phyloP scores from a whole-genome alignment of 345 rosid species.

The Iberis pinnata region DNA sequence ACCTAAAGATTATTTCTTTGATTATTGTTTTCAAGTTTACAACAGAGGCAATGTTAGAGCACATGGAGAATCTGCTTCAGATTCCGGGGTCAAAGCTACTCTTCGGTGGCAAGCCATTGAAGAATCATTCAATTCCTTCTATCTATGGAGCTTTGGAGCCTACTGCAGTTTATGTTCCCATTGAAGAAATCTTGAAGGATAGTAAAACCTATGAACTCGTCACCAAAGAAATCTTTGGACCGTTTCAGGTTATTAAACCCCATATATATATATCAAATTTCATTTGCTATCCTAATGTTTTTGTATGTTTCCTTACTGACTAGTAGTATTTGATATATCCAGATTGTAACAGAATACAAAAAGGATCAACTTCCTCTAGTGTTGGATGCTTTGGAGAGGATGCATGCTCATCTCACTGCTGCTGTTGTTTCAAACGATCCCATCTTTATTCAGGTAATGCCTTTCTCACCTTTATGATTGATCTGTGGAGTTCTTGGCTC shows the following conservation, averaged over 20 bases:
- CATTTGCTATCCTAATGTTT: background rate
- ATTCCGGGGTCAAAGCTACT: constrained; percentile 81
- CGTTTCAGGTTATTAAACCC: constrained; percentile 70
- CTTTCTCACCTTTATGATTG: constrained; percentile 7
- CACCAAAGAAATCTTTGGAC: constrained; percentile 87
- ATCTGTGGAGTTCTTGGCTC: background rate
- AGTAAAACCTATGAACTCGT: constrained; percentile 57
- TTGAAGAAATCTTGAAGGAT: constrained; percentile 83
- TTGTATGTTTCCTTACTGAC: background rate
- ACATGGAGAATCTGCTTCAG: constrained; percentile 64
- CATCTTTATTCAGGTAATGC: constrained; percentile 69
- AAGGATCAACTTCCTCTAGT: constrained; percentile 72
- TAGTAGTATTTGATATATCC: constrained; percentile 29
- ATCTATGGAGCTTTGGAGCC: constrained; percentile 88
- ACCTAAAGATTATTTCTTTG: background rate
- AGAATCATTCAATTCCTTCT: constrained; percentile 81
- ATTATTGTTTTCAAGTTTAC: constrained; percentile 46
- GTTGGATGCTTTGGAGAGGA: constrained; percentile 74
- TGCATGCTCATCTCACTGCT: constrained; percentile 96
- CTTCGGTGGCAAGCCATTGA: constrained; percentile 73
- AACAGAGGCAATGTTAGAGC: constrained; percentile 83
- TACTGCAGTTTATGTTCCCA: constrained; percentile 77
- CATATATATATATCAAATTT: background rate
- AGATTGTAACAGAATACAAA: constrained; percentile 82
- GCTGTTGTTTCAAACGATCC: constrained; percentile 92